These are phyloP conservation scores for Pseudoturritis turrita DNA, from an alignment of 345 rosid genomes.

Conservation along the genomic window DNA sequence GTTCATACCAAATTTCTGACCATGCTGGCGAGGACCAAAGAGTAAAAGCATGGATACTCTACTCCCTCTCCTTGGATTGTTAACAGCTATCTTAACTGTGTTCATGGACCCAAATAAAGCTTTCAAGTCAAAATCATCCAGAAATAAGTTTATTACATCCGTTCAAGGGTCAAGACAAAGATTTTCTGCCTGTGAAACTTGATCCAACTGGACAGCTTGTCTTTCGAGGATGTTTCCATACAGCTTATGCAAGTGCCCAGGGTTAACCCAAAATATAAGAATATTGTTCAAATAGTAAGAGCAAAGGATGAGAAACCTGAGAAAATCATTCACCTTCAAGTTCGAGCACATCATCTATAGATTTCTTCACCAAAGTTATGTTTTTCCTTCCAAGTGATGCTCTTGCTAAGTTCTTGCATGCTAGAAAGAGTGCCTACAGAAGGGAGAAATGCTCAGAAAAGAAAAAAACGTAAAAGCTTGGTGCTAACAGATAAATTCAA, in stretches of 20 bases:
- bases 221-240: not conserved
- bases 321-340: constrained; percentile 53
- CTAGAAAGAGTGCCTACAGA: constrained; percentile 72
- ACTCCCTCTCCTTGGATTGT: not conserved
- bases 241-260: not conserved
- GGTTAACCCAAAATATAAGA: not conserved
- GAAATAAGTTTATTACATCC: not conserved
- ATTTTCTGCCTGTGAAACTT: not conserved
- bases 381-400: constrained; percentile 44
- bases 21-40: not conserved
- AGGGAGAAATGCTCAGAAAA: constrained; percentile 9
- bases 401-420: constrained; percentile 58
- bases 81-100: not conserved
- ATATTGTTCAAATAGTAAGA: not conserved
- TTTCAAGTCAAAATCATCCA: not conserved
- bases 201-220: not conserved
- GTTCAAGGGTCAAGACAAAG: not conserved
- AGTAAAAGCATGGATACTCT: not conserved
- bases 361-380: constrained; percentile 49
- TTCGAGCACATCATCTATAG: constrained; percentile 45
- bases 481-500: not conserved
- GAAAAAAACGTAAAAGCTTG: not conserved
- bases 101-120: not conserved
- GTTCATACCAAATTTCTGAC: not conserved
- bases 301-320: constrained; percentile 1